phyloP scores from a whole-genome alignment of 2,329 filamentous ascomycete species.

The Trichophaea hybrida region DNA sequence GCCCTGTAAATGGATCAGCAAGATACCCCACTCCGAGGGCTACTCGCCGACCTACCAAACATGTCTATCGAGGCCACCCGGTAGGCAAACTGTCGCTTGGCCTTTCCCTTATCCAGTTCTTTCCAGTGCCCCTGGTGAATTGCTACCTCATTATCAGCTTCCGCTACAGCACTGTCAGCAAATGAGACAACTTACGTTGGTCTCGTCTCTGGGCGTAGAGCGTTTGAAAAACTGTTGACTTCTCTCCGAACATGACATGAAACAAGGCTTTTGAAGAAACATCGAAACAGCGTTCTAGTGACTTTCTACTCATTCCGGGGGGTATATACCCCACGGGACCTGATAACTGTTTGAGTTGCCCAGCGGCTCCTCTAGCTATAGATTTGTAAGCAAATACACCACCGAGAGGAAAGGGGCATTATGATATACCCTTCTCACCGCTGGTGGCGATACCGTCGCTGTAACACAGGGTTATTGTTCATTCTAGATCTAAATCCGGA shows the following conservation, averaged over 20 bases:
- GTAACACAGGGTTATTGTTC: neutral
- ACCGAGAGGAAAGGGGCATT: neutral
- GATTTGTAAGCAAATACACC: neutral
- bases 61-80: constrained; percentile 54
- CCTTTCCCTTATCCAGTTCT: constrained; percentile 51
- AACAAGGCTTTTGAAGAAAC: constrained; percentile 90
- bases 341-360: constrained; percentile 68
- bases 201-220: constrained; percentile 73
- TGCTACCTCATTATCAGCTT: constrained; percentile 31
- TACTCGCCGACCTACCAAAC: constrained; percentile 39
- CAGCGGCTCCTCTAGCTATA: constrained; percentile 35
- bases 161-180: constrained; percentile 15
- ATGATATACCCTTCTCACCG: constrained; percentile 12
- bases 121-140: constrained; percentile 81
- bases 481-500: neutral
- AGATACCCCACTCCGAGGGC: neutral
- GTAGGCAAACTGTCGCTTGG: constrained; percentile 70
- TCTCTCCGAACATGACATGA: constrained; percentile 92
- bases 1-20: constrained; percentile 29
- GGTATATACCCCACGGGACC: constrained; percentile 64
- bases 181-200: constrained; percentile 34
- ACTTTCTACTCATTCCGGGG: constrained; percentile 64
- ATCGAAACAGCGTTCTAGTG: constrained; percentile 69
- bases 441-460: constrained; percentile 3
- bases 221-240: constrained; percentile 83